Evolutionary conservation across 495 filamentous ascomycete species (phyloP).

Genomic region (Talaromyces adpressus): DNA sequence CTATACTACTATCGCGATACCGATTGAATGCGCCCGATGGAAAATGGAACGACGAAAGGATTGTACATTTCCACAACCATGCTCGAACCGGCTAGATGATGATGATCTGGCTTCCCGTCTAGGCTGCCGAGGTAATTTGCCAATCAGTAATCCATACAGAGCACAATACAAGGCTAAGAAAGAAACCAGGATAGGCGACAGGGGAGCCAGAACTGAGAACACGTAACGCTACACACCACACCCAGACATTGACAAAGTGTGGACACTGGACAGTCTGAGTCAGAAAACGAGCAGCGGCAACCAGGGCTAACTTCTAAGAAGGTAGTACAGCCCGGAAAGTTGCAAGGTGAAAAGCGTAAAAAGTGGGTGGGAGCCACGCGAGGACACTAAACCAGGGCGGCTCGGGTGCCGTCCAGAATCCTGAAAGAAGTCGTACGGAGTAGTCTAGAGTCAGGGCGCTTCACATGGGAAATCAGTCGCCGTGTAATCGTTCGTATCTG

Average conservation of each 20-base stretch:
- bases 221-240: not conserved
- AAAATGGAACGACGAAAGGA: not conserved
- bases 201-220: not conserved
- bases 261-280: not conserved
- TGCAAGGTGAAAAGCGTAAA: not conserved
- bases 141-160: not conserved
- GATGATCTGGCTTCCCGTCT: not conserved
- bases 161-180: not conserved
- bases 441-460: not conserved
- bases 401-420: not conserved
- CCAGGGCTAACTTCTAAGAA: not conserved
- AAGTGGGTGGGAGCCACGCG: conserved; percentile 5
- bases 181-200: not conserved
- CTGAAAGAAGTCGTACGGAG: not conserved
- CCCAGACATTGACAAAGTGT: too few species aligned
- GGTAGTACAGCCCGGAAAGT: not conserved
- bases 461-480: not conserved
- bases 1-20: not conserved
- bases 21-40: not conserved
- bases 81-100: not conserved
- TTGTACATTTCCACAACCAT: not conserved
- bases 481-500: not conserved
- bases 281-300: too few species aligned
- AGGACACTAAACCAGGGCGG: conserved; percentile 1
- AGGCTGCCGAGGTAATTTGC: not conserved